Conservation (phyloP, 257 asterid species). For the Eustoma russellianum region DNA sequence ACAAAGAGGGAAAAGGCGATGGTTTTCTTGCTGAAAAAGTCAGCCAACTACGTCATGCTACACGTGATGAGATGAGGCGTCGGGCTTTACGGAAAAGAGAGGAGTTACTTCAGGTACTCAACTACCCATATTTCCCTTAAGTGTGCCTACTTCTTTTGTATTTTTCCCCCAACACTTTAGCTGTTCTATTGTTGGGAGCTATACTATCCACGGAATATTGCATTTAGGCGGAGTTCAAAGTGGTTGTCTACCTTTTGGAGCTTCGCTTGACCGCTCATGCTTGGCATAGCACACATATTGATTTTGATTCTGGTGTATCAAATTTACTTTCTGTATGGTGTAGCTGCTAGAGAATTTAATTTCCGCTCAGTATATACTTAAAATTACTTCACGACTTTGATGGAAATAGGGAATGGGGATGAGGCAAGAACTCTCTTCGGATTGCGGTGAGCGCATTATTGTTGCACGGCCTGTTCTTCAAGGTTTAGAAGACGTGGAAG, state of each 20-base stretch:
- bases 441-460: constrained; percentile 91
- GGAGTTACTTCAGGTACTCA: constrained; percentile 77
- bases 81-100: constrained; percentile 80
- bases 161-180: no score
- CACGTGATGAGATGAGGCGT: constrained; percentile 94
- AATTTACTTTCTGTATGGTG: not conserved
- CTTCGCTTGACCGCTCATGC: no score
- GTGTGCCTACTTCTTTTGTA: not conserved
- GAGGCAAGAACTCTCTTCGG: constrained; percentile 73
- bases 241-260: no score
- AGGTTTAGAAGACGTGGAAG: constrained; percentile 91
- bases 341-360: not conserved
- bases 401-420: constrained; percentile 75
- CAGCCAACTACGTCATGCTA: constrained; percentile 73
- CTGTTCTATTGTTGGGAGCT: no score
- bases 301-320: no score
- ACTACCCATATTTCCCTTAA: not conserved
- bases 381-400: constrained; percentile 7
- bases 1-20: constrained; percentile 70
- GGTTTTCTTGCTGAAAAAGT: constrained; percentile 81
- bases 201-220: no score
- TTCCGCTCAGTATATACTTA: not conserved
- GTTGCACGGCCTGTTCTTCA: constrained; percentile 79
- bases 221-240: no score
- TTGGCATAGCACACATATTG: no score